These are phyloP conservation scores for Anisodus acutangulus DNA, from an alignment of 257 asterid species.

Conservation along the genomic window DNA sequence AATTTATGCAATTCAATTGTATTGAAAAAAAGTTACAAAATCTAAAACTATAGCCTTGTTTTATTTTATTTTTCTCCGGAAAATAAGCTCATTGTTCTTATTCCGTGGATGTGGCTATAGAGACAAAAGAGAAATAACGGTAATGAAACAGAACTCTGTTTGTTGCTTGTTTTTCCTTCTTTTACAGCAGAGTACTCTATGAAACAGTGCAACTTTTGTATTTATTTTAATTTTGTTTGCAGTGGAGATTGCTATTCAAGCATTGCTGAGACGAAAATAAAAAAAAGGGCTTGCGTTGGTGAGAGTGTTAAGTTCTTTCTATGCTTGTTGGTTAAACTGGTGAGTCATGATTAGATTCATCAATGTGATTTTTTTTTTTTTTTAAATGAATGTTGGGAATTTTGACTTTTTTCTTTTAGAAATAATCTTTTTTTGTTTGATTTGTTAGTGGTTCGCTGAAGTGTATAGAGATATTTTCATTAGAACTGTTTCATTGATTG, in stretches of 20 bases:
- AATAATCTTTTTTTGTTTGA: background rate
- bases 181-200: background rate
- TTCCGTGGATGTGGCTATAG: background rate
- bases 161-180: background rate
- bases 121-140: slow-evolving; percentile 22
- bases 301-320: background rate
- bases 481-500: background rate
- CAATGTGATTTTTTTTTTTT: background rate
- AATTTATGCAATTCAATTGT: background rate
- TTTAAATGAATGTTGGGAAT: background rate
- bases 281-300: background rate
- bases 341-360: slow-evolving; percentile 17
- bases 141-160: background rate
- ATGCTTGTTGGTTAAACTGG: background rate
- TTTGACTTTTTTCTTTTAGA: background rate
- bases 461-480: background rate
- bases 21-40: background rate
- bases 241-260: background rate
- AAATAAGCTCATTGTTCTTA: background rate
- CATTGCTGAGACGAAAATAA: background rate
- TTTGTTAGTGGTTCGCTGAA: background rate
- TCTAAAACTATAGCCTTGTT: background rate
- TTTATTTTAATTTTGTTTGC: background rate
- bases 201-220: background rate
- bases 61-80: background rate